Conservation (phyloP, 306 rosid species). For the Heteromeles arbutifolia region DNA sequence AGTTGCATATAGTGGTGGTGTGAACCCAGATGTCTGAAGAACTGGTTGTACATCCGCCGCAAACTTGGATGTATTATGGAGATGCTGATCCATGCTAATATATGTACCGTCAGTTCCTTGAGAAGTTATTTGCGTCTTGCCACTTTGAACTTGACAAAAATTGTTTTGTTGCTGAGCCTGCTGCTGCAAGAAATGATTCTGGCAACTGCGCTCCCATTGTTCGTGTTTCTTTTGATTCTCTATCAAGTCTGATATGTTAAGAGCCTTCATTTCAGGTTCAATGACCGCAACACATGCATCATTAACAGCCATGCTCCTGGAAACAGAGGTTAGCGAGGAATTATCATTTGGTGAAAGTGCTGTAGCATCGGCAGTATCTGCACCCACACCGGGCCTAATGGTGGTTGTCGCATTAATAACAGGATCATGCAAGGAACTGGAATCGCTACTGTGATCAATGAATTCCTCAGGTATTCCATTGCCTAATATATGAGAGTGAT, state of each 20-base stretch:
- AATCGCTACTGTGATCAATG: slow-evolving; percentile 27
- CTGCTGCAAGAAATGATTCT: slow-evolving; percentile 33
- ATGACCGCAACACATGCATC: slow-evolving; percentile 26
- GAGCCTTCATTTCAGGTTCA: slow-evolving; percentile 45
- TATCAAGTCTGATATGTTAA: slow-evolving; percentile 32
- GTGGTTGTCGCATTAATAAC: slow-evolving; percentile 14
- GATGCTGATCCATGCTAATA: slow-evolving; percentile 35
- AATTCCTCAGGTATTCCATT: slow-evolving; percentile 27
- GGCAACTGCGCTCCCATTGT: slow-evolving; percentile 33
- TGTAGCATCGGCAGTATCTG: slow-evolving; percentile 21
- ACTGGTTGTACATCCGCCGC: slow-evolving; percentile 41
- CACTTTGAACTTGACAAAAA: slow-evolving; percentile 30
- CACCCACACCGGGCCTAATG: slow-evolving; percentile 17
- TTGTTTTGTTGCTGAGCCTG: slow-evolving; percentile 35
- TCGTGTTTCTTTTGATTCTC: slow-evolving; percentile 38
- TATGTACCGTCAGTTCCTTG: slow-evolving; percentile 30
- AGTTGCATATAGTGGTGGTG: slow-evolving; percentile 52
- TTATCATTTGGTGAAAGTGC: slow-evolving; percentile 26
- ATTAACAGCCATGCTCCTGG: slow-evolving; percentile 27
- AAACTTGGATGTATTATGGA: slow-evolving; percentile 34
- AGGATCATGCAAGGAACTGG: slow-evolving; percentile 32
- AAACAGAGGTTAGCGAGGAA: slow-evolving; percentile 14
- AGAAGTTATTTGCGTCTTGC: slow-evolving; percentile 27
- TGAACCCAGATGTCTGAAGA: slow-evolving; percentile 54
- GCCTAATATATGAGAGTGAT: slow-evolving; percentile 24